These are phyloP conservation scores for Cichorium intybus DNA, from an alignment of 140 eudicot genomes.

Conservation along the genomic window DNA sequence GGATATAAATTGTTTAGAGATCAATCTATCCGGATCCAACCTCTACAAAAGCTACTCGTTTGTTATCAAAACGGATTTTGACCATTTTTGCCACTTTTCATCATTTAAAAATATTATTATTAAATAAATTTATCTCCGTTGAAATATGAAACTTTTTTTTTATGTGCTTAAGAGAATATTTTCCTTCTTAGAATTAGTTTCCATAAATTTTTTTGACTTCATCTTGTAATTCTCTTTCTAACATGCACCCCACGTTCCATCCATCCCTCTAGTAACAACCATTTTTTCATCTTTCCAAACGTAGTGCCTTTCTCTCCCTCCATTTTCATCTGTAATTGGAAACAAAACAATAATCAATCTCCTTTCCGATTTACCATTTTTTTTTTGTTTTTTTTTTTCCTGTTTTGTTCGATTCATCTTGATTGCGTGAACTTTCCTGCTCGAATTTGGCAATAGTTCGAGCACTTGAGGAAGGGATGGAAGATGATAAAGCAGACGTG, in stretches of 20 bases:
- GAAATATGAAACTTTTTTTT: background rate
- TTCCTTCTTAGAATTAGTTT: background rate
- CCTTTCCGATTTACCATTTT: background rate
- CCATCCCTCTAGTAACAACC: conserved; percentile 27
- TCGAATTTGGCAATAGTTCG: conserved; percentile 18
- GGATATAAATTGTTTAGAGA: too few species aligned
- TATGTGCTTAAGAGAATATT: background rate
- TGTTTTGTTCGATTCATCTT: background rate
- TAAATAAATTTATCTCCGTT: conserved; percentile 5
- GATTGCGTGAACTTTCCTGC: background rate
- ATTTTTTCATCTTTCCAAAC: conserved; percentile 26
- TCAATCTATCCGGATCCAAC: too few species aligned
- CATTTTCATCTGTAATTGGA: conserved; percentile 6
- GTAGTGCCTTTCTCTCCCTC: conserved; percentile 25
- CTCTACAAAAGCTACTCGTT: too few species aligned
- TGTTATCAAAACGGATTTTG: too few species aligned
- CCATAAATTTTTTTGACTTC: conserved; percentile 7
- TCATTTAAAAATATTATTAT: too few species aligned
- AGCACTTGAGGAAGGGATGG: conserved; percentile 26
- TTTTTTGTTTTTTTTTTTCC: background rate
- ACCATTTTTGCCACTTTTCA: too few species aligned
- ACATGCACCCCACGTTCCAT: conserved; percentile 59
- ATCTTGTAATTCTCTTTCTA: conserved; percentile 15
- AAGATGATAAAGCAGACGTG: conserved; percentile 17
- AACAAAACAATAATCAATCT: conserved; percentile 27